phyloP scores from a whole-genome alignment of 495 filamentous ascomycete genomes.

The Pyrenopolyporus hunteri region DNA sequence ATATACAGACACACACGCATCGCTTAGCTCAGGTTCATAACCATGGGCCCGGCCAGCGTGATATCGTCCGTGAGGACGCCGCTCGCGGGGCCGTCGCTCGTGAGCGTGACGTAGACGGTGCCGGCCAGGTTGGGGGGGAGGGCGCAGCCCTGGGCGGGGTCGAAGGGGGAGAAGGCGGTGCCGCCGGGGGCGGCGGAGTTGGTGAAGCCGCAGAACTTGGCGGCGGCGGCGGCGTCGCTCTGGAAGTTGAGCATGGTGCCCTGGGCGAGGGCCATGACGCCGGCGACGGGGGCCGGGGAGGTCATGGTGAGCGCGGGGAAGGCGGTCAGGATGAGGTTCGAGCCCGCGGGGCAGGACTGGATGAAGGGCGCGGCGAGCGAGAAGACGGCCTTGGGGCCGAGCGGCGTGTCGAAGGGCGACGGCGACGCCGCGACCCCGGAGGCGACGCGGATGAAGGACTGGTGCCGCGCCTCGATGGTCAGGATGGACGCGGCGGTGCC shows the following conservation, averaged over 20 bases:
- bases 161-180: conserved; percentile 58
- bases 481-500: conserved; percentile 63
- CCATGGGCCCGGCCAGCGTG: conserved; percentile 59
- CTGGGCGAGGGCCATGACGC: conserved; percentile 52
- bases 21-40: conserved; percentile 57
- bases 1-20: not conserved
- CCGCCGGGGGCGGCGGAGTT: conserved; percentile 58
- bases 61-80: conserved; percentile 57
- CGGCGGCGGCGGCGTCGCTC: conserved; percentile 49
- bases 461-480: conserved; percentile 66
- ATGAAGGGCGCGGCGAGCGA: conserved; percentile 71
- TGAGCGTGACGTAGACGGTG: conserved; percentile 60
- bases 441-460: conserved; percentile 63
- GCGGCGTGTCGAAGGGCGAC: conserved; percentile 64
- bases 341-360: conserved; percentile 61
- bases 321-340: conserved; percentile 60
- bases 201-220: conserved; percentile 63
- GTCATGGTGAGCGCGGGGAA: conserved; percentile 63
- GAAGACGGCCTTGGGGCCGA: conserved; percentile 64
- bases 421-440: conserved; percentile 57
- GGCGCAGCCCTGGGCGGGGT: conserved; percentile 52
- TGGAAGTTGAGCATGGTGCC: conserved; percentile 50
- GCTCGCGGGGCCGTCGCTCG: conserved; percentile 49
- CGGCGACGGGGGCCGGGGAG: conserved; percentile 48
- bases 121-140: conserved; percentile 60